Evolutionary conservation across 495 filamentous ascomycete species (phyloP), one percentile per base, ranked within the genome.

Genomic region (Aspergillus ellipticus): DNA sequence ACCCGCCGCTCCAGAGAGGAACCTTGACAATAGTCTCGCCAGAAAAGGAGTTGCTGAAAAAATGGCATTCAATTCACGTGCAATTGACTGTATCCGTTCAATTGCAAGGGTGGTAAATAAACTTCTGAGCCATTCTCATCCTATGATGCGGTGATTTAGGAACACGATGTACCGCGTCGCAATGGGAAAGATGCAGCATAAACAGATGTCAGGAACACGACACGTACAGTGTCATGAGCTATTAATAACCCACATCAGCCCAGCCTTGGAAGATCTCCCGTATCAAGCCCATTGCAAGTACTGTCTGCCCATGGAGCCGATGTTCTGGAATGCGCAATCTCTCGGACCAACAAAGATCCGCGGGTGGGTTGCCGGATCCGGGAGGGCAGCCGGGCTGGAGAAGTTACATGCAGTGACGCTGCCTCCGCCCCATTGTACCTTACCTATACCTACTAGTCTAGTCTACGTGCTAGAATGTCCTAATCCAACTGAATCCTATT

Each of bases 341-440:
- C 24, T 57, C 60, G 63, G 57, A 42, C 52, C 57, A 58, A 63
- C 45, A 41, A 66, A 61, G 60, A 63, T 56, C 52, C 57, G 57
- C 54, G 11, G 37, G 45, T n/a, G 26, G 41, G 59, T 55, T 43
- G 60, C 63, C 60, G 63, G 53, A 63, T 63, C 49, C 63, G 60
- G 63, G 16, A 52, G 54, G 50, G 35, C 19, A n/a, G 39, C 43
- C 43, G 35, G 5, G 35, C 35, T n/a, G 35, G 35, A 39, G 3
- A 17, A 47, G 21, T 26, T 48, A 24, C 19, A 48, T 28, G 45
- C 45, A 28, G 37, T 26, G 47, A 50, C 35, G 45, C 43, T 55
- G 19, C 24, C 22, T 53, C 19, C 33, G 21, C 41, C 46, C 26
- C 42, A 42, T 56, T 20, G 45, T 55, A 33, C 51, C 35, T 45